Evolutionary conservation across 1,139 yeast genomes (phyloP), one percentile per base, ranked within the genome.

Genomic region (Geotrichum candidum): DNA sequence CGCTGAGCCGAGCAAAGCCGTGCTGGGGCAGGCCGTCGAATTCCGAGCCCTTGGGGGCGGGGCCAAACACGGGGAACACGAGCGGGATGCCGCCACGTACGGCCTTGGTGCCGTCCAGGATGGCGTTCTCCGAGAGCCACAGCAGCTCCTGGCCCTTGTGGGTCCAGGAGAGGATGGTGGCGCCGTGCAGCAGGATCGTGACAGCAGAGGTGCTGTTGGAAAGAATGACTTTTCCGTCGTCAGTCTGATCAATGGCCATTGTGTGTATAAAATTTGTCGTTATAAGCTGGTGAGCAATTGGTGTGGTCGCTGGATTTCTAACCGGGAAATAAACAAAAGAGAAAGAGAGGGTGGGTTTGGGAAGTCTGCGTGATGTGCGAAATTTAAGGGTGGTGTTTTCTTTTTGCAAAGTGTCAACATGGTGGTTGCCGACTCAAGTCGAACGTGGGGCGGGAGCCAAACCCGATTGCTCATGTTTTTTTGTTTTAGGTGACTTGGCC

Each of bases 71-170:
- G 1, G 98, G 99, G 81, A 94, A 94, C 1, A 92, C 98, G 38
- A 94, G 79, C 13, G 99, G 99, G 61, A 94, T 89, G 58, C 99
- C 99, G 65, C 99, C 99, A 72, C 99, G 83, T 31, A 94, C 97
- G 0, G 98, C 95, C 73, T 88, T 89, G 57, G 92, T 77, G 3
- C 97, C 97, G 70, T 94, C 98, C 65, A 92, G 77, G 69, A 85
- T 84, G 59, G 98, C 97, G n/a, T 59, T 51, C 64, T 73, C 74
- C 58, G 77, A 72, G 27, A 78, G 72, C 87, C 88, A 87, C 58
- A 87, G 75, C 74, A 88, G 92, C 73, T 94, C 97, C 58, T 77
- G 74, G 35, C 88, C 90, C 45, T 82, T 76, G 54, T 85, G 72
- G 63, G 80, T 82, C 98, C 98, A 94, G 1, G 96, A 89, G 46